Base-by-base conservation (phyloP, 768 basidiomycete genomes). In the Kwoniella bestiolae region DNA sequence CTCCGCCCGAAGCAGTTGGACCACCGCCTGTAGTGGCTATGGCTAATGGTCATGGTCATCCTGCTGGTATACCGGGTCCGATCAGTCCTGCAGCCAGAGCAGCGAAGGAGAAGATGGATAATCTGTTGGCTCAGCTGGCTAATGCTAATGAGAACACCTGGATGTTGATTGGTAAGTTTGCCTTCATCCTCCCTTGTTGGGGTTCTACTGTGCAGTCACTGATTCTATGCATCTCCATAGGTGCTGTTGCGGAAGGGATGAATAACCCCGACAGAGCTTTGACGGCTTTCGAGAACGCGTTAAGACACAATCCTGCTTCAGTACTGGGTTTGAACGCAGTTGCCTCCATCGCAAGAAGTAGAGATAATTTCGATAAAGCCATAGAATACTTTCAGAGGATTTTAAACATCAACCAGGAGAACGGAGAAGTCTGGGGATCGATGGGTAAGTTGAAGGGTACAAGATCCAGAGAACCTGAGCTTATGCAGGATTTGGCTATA, bases 341-440 rank as follows among this genome's bases (percentile, higher is more conserved):
- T 45, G 95, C 94, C 77, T 90, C 91, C 69, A 95, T 97, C 81
- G 93, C 92, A 82, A 89, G 95, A 84, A 92, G 93, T 85, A 92
- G 91, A 80, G 95, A 99, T 83, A 92, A 98, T 82, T 96, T 94
- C 83, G 89, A 91, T 82, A 94, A 92, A 88, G 95, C 95, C 52
- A 89, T 97, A 80, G 95, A 97, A 65, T 96, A 91, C 83, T 98
- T 96, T 80, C 92, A 96, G 74, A 89, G 94, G 50, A 93, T 94
- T 23, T 86, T 98, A 60, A 84, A 85, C 70, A 86, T 96, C 63
- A 89, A 94, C 74, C 92, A 92, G 82, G 93, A 96, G 82, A 96
- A 96, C 82, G 95, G 95, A 77, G 95, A 98, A 84, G 91, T 96
- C 63, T 98, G 95, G 95, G 93, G 92, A 75, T 93, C 94, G 0